phyloP scores from a whole-genome alignment of 768 basidiomycete genomes.

The Pleurotus platypus region DNA sequence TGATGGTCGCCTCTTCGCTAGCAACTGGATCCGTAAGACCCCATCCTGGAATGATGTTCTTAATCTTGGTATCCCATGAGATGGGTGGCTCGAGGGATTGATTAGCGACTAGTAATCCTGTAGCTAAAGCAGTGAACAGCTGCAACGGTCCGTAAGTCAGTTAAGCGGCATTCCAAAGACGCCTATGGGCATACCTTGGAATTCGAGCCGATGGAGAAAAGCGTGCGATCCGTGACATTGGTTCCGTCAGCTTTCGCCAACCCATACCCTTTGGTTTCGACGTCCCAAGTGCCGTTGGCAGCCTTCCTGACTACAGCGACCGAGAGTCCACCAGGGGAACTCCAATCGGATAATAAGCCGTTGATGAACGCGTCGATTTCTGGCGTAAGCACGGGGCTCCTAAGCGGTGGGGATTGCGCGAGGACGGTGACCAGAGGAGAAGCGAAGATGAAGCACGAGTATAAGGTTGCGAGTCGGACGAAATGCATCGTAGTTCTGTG shows the following conservation, averaged over 20 bases:
- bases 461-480: too few species aligned
- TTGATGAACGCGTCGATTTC: conserved; percentile 15
- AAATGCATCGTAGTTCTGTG: too few species aligned
- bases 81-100: conserved; percentile 16
- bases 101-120: conserved; percentile 23
- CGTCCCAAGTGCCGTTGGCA: conserved; percentile 13
- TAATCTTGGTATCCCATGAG: conserved; percentile 19
- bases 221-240: conserved; percentile 13
- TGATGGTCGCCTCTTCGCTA: conserved; percentile 14
- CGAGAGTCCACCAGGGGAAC: conserved; percentile 15
- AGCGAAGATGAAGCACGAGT: too few species aligned
- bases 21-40: conserved; percentile 20
- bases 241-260: conserved; percentile 15
- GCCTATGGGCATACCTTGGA: conserved; percentile 13
- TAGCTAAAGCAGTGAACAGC: conserved; percentile 20
- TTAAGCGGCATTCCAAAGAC: too few species aligned
- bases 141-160: conserved; percentile 1
- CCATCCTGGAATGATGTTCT: conserved; percentile 19
- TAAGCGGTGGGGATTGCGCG: too few species aligned
- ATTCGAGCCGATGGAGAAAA: conserved; percentile 19
- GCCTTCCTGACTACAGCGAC: conserved; percentile 16
- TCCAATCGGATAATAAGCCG: conserved; percentile 13
- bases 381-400: conserved; percentile 7
- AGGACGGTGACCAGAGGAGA: too few species aligned
- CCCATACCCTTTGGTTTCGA: conserved; percentile 19